Evolutionary conservation across 75 land plant species (phyloP).

Genomic region (Chamaecyparis obtusa): DNA sequence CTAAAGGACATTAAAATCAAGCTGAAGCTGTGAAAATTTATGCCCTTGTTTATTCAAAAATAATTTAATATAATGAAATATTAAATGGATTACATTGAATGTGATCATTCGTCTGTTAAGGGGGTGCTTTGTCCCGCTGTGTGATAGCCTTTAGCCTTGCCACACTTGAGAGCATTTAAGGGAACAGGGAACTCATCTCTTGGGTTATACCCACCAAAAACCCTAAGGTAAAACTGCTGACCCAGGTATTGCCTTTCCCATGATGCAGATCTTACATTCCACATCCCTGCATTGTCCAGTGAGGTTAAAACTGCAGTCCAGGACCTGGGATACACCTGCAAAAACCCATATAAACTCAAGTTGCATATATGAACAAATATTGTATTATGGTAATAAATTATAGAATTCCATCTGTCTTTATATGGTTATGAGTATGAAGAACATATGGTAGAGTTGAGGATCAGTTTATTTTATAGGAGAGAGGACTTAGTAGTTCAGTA

Average conservation of each 20-base stretch:
- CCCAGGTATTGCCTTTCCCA: slow-evolving; percentile 49
- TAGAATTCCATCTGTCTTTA: too few species aligned
- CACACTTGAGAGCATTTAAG: slow-evolving; percentile 29
- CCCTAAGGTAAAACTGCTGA: slow-evolving; percentile 44
- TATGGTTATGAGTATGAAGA: too few species aligned
- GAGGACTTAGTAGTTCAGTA: too few species aligned
- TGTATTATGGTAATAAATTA: too few species aligned
- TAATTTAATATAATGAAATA: too few species aligned
- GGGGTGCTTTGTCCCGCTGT: neutral
- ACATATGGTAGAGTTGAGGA: too few species aligned
- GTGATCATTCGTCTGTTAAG: neutral
- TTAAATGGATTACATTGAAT: neutral
- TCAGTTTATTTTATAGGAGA: too few species aligned
- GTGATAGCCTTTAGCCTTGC: slow-evolving; percentile 13
- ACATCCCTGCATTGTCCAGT: slow-evolving; percentile 50
- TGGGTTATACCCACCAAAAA: neutral
- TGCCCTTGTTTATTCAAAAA: too few species aligned
- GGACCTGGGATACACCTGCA: slow-evolving; percentile 44
- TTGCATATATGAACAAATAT: neutral
- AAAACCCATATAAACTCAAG: neutral
- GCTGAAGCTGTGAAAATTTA: too few species aligned
- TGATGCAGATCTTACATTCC: slow-evolving; percentile 45
- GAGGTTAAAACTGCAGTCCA: slow-evolving; percentile 45
- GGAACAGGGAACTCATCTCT: slow-evolving; percentile 27
- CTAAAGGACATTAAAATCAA: too few species aligned